Base-by-base conservation (phyloP, 306 rosid species). In the Rosa rugosa region DNA sequence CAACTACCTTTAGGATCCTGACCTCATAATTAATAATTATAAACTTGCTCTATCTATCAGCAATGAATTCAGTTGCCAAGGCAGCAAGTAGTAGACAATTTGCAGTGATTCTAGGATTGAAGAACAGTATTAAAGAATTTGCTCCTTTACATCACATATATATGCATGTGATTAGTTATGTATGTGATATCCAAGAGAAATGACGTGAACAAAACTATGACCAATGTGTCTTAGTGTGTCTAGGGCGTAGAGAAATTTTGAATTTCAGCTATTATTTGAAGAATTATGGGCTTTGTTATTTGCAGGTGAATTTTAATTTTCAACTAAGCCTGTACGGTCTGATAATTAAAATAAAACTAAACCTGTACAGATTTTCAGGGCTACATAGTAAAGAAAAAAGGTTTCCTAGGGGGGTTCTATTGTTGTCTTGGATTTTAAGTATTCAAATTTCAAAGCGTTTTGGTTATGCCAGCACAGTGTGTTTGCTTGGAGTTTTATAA, bases 61-160 rank as follows among this genome's bases (percentile, higher is more conserved):
- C 17, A 8, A 72, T 50, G 69, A 22, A 73, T 76, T 50, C 23
- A 57, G 77, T 81, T 84, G 75, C 75, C 53, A 22, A 17, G 38
- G 27, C 14, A 31, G 62, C 56, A 59, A 77, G 27, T 69, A 68
- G 74, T 72, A 47, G 78, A 72, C 80, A 41, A 68, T 87, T 63
- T 27, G 77, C 77, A 16, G 67, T 54, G 69, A 47, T 75, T 66
- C 8, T 77, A 75, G 70, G 68, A 65, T 59, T n/a, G 57, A 75
- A 38, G 25, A 67, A 76, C 62, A 75, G 17, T 79, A 31, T 45
- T 34, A 16, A 54, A 57, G 72, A 18, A 59, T 46, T 41, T 34
- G 8, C 36, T 41, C 36, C 51, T 75, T 49, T 34, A 66, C 25
- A 45, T 63, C 34, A 60, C 20, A 42, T 75, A 5, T 42, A 20